phyloP scores from a whole-genome alignment of 1,284 basidiomycete genomes.

The Irpex rosettiformis region DNA sequence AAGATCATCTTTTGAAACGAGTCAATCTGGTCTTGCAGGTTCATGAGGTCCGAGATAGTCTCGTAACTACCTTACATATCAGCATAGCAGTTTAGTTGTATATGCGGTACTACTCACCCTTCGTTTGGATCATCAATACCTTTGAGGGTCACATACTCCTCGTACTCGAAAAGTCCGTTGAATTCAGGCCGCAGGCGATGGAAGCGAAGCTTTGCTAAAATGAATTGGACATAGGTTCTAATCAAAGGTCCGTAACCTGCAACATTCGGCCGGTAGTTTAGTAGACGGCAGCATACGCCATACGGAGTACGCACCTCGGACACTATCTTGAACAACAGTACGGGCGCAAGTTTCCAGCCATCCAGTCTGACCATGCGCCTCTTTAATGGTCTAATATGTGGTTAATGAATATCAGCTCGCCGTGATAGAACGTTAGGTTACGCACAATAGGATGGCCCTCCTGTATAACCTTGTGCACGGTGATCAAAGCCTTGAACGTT shows the following conservation, averaged over 20 bases:
- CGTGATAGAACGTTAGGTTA: slow-evolving; percentile 17
- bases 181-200: slow-evolving; percentile 93
- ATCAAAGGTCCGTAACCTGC: slow-evolving; percentile 91
- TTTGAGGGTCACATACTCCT: slow-evolving; percentile 94
- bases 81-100: slow-evolving; percentile 2
- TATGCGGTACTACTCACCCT: slow-evolving; percentile 57
- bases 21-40: slow-evolving; percentile 94
- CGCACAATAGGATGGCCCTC: slow-evolving; percentile 91
- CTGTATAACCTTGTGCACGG: slow-evolving; percentile 93
- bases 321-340: slow-evolving; percentile 78
- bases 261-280: slow-evolving; percentile 3
- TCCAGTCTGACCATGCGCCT: slow-evolving; percentile 92
- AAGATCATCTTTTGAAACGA: slow-evolving; percentile 97
- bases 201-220: slow-evolving; percentile 92
- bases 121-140: slow-evolving; percentile 98
- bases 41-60: slow-evolving; percentile 94
- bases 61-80: slow-evolving; percentile 71
- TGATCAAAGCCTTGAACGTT: slow-evolving; percentile 95
- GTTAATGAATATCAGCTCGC: background rate
- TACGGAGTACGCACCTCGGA: slow-evolving; percentile 53
- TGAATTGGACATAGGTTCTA: slow-evolving; percentile 90
- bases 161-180: slow-evolving; percentile 95
- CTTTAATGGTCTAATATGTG: slow-evolving; percentile 77
- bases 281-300: background rate
- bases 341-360: slow-evolving; percentile 96